Percentiles rank a stretch among this genome's conserved stretches.
Evolutionary conservation across 73 alveolate species (phyloP).

Genomic region (Uronychia setigera): DNA sequence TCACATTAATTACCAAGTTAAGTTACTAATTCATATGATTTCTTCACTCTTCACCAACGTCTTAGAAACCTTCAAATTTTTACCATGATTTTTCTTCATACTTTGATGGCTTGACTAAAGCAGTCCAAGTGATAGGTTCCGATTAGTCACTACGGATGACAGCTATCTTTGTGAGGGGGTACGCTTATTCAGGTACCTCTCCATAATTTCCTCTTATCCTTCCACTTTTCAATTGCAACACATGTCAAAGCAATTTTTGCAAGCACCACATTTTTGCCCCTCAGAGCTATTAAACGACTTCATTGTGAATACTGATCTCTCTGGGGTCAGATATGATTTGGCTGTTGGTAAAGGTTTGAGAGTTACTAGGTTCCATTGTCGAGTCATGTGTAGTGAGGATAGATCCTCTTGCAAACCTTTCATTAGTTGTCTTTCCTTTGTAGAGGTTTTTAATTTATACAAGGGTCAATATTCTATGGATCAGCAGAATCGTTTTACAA

Average conservation of each 20-base stretch:
- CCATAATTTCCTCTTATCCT: constrained; percentile 6
- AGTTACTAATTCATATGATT: too few species aligned
- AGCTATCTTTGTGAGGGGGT: too few species aligned
- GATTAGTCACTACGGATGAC: too few species aligned
- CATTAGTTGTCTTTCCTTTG: constrained; percentile 45
- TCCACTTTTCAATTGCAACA: constrained; percentile 23
- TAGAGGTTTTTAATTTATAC: constrained; percentile 37
- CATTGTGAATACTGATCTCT: constrained; percentile 6
- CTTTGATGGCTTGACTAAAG: too few species aligned
- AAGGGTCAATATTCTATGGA: neutral
- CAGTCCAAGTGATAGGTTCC: too few species aligned
- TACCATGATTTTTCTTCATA: too few species aligned
- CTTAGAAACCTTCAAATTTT: too few species aligned
- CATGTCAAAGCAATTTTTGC: constrained; percentile 17
- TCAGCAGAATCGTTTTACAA: neutral
- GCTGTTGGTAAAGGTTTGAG: neutral
- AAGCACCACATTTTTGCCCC: neutral
- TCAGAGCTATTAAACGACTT: neutral
- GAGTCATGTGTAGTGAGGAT: neutral
- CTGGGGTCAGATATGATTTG: neutral
- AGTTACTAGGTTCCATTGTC: neutral
- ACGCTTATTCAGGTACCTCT: neutral
- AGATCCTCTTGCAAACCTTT: constrained; percentile 38
- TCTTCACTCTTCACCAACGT: too few species aligned
- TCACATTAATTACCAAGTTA: too few species aligned